Evolutionary conservation across 805 yeast species (phyloP), one percentile per base, ranked within the genome.

Genomic region (Candida takata): DNA sequence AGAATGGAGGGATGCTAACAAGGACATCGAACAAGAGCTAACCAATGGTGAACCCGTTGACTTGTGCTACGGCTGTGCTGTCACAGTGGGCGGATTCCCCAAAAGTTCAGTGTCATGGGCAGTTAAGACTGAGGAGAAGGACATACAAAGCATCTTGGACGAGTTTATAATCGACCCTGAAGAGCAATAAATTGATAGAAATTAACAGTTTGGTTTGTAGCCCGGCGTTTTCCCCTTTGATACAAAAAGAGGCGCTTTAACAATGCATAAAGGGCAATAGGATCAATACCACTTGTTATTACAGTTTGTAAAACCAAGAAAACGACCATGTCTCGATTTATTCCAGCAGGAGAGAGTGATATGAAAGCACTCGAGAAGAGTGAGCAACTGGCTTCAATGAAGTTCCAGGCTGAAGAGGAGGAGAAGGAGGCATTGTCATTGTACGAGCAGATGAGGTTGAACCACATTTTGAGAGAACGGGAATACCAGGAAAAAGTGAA

Each of bases 61-160:
- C n/a, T 12, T 81, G 8, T 84, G 95, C 52, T 84, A 82, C 49
- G 95, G 92, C 3, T 84, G 95, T 52, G 66, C 76, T 24, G 80
- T 80, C 2, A 73, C 77, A 9, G 50, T 83, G 36, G 72, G 75
- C 5, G 74, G 68, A 43, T 38, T 64, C 33, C 40, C 52, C 30
- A 24, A 57, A 40, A 40, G 60, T 49, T 41, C 54, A 36, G 27
- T 77, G 54, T 60, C 65, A 52, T 50, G 70, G 69, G 55, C 69
- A 18, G 47, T 57, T 0, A 42, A 37, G 3, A 44, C 53, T 31
- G 49, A 55, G 3, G 52, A 61, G 6, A 36, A 40, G 8, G 58
- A 60, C 14, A 52, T 61, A 39, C 46, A 64, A 14, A 58, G 59
- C 9, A 55, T 73, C 0, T 40, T 79, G 11, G 58, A 70, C 27